A percentile compares a stretch with the other conserved stretches of the same genome.
Evolutionary conservation across 257 asterid species (phyloP).

Genomic region (Scutellaria minor): DNA sequence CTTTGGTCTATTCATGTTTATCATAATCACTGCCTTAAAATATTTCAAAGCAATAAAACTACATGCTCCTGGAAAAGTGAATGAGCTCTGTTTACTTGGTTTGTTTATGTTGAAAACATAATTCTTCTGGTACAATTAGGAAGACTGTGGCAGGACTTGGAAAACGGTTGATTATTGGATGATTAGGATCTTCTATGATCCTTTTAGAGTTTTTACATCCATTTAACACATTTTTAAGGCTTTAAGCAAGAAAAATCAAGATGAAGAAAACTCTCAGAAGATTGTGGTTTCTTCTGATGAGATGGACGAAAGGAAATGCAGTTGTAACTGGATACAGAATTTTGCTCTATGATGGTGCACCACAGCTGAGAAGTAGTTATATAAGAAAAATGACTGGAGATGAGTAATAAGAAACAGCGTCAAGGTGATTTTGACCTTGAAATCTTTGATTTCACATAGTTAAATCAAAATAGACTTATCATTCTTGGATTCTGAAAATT

Average conservation of each 20-base stretch:
- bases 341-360: background rate
- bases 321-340: slow-evolving; percentile 8
- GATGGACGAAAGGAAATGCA: slow-evolving; percentile 3
- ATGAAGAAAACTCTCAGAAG: slow-evolving; percentile 10
- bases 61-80: slow-evolving; percentile 12
- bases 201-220: slow-evolving; percentile 9
- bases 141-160: slow-evolving; percentile 20
- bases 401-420: slow-evolving; percentile 13
- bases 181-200: slow-evolving; percentile 3
- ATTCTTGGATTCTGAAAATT: slow-evolving; percentile 18
- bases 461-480: slow-evolving; percentile 19
- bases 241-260: slow-evolving; percentile 22
- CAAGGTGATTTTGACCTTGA: slow-evolving; percentile 5
- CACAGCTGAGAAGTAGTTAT: background rate
- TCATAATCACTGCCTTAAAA: background rate
- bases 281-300: slow-evolving; percentile 15
- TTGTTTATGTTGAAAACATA: background rate
- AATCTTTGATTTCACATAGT: slow-evolving; percentile 11
- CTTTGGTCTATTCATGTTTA: slow-evolving; percentile 1
- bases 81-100: background rate
- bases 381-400: slow-evolving; percentile 9
- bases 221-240: background rate
- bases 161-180: background rate
- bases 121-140: slow-evolving; percentile 10
- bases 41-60: slow-evolving; percentile 16